Conservation (phyloP, 2,329 filamentous ascomycete species). For the Graphilbum sp. region DNA sequence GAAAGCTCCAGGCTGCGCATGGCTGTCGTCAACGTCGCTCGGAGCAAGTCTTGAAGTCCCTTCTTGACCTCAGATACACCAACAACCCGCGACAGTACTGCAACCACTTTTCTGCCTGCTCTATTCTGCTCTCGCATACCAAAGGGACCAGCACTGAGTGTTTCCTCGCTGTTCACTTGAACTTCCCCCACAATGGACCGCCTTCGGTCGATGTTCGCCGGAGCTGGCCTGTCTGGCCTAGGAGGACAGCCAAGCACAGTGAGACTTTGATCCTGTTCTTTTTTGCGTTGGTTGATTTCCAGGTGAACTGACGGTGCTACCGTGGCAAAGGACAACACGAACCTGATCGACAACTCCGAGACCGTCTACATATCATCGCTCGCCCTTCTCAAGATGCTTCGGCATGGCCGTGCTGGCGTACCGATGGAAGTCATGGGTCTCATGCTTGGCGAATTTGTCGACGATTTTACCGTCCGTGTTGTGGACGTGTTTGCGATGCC, state of each 20-base stretch:
- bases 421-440: conserved; percentile 99
- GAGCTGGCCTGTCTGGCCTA: conserved; percentile 51
- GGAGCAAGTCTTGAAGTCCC: too few species aligned
- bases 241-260: conserved; percentile 45
- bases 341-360: conserved; percentile 95
- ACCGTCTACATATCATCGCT: conserved; percentile 98
- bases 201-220: conserved; percentile 75
- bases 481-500: conserved; percentile 99
- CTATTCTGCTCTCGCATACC: too few species aligned
- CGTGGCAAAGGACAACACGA: conserved; percentile 67
- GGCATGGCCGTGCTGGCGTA: conserved; percentile 91
- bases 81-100: too few species aligned
- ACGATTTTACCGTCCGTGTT: conserved; percentile 96
- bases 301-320: not conserved
- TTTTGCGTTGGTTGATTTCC: not conserved
- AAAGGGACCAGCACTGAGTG: too few species aligned
- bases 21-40: conserved; percentile 19
- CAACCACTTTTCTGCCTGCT: too few species aligned
- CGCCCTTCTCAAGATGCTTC: conserved; percentile 93
- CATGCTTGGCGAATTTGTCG: conserved; percentile 97
- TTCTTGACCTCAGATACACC: too few species aligned
- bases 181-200: conserved; percentile 54
- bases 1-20: conserved; percentile 15
- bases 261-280: conserved; percentile 17
- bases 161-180: too few species aligned